A percentile compares a stretch with the other conserved stretches of the same genome.
phyloP scores from a whole-genome alignment of 495 filamentous ascomycete species.

The Pseudoneurospora amorphoporcata region DNA sequence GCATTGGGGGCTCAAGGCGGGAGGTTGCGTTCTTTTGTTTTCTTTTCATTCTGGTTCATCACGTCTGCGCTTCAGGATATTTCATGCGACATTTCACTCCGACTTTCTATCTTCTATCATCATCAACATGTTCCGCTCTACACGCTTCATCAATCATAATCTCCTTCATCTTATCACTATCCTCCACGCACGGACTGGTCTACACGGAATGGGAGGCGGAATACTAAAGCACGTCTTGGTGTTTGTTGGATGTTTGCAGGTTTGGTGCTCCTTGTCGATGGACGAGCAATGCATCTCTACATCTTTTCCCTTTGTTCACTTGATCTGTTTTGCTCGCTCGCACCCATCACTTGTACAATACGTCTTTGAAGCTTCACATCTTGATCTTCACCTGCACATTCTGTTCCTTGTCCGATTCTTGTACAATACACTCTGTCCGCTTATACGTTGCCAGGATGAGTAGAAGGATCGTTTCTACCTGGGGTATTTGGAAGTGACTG shows the following conservation, averaged over 20 bases:
- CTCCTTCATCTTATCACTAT: background rate
- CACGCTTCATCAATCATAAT: background rate
- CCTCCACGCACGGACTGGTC: background rate
- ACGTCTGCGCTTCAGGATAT: background rate
- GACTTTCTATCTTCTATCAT: background rate
- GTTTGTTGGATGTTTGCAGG: background rate
- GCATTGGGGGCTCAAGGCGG: background rate
- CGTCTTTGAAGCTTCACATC: background rate
- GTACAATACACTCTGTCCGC: background rate
- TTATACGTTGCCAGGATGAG: background rate
- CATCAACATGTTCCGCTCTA: background rate
- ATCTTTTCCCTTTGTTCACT: background rate
- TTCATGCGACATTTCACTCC: background rate
- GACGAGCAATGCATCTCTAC: background rate
- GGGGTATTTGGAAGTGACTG: background rate
- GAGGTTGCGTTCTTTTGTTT: background rate
- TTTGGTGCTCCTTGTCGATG: background rate
- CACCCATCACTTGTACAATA: background rate
- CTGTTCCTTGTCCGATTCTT: background rate
- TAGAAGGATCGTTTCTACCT: background rate
- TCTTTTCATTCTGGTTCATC: background rate
- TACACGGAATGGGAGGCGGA: background rate
- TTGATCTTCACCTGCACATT: background rate
- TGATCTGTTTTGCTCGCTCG: background rate
- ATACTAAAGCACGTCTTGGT: background rate